A percentile compares a stretch with the other conserved stretches of the same genome.
Evolutionary conservation across 163 green algal species (phyloP).

Genomic region (Scenedesmus sp.): DNA sequence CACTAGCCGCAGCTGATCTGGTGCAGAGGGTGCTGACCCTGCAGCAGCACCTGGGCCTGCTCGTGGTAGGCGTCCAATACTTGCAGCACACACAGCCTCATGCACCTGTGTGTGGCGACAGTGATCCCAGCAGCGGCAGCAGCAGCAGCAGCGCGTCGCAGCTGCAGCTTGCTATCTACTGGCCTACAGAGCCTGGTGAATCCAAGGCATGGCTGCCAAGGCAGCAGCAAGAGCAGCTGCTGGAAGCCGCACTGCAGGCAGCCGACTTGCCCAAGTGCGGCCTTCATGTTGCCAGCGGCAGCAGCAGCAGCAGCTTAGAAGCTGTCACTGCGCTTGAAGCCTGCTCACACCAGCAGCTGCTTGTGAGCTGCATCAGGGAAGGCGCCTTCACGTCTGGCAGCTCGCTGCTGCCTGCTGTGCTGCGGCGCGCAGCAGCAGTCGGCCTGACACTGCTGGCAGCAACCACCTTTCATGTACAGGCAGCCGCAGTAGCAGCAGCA

Average conservation of each 20-base stretch:
- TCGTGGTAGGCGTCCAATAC: not conserved
- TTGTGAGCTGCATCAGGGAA: constrained; percentile 2
- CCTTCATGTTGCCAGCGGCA: not conserved
- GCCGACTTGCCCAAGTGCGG: not conserved
- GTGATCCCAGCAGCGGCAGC: not conserved
- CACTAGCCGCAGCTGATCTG: not conserved
- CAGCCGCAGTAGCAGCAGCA: not conserved
- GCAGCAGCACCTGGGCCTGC: not conserved
- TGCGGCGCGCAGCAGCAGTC: not conserved
- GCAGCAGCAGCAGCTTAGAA: not conserved
- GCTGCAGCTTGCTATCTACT: not conserved
- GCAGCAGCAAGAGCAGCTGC: not conserved
- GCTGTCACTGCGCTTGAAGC: not conserved
- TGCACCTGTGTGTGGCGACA: no score
- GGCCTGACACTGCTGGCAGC: not conserved
- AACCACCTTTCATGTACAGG: not conserved
- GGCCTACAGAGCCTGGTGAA: not conserved
- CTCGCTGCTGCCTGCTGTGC: not conserved
- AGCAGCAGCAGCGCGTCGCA: not conserved
- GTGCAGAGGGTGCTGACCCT: not conserved
- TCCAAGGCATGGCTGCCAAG: not conserved
- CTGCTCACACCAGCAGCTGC: not conserved
- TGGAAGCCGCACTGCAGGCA: not conserved
- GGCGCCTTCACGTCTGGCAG: not conserved
- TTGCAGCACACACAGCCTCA: not conserved